Evolutionary conservation across 1,139 yeast species (phyloP).

Genomic region (Geotrichum histeridarum): DNA sequence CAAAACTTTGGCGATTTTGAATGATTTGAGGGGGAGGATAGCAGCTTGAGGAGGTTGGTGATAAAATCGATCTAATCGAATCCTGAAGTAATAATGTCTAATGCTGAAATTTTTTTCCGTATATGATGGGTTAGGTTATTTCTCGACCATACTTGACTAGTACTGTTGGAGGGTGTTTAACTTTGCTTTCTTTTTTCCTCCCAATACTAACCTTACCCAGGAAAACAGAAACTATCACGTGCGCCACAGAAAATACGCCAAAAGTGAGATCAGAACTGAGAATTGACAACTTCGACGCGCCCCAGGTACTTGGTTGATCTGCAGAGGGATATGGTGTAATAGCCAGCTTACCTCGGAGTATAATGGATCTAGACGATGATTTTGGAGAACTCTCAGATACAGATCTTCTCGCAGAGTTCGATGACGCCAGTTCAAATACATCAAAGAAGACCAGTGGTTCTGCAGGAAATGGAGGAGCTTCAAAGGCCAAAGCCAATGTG

Average conservation of each 20-base stretch:
- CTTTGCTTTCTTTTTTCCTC: background rate
- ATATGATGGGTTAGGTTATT: too few species aligned
- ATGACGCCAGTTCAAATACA: conserved; percentile 2
- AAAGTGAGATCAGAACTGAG: too few species aligned
- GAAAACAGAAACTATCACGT: too few species aligned
- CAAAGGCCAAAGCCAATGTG: too few species aligned
- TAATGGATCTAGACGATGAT: conserved; percentile 5
- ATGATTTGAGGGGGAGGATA: too few species aligned
- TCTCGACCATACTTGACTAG: too few species aligned
- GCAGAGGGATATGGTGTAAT: too few species aligned
- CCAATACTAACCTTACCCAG: background rate
- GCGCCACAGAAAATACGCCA: too few species aligned
- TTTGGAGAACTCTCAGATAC: conserved; percentile 30
- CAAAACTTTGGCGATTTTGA: background rate
- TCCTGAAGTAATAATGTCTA: background rate
- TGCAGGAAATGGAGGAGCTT: too few species aligned
- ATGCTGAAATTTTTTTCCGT: background rate
- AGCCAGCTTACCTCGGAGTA: too few species aligned
- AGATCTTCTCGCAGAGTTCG: conserved; percentile 20
- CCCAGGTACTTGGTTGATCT: too few species aligned
- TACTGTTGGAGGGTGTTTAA: background rate
- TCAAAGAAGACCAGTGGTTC: background rate
- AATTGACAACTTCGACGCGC: too few species aligned
- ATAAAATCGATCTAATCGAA: background rate
- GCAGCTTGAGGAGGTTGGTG: background rate